Conservation (phyloP, 805 yeast species). For the Candida dajiaensis region DNA sequence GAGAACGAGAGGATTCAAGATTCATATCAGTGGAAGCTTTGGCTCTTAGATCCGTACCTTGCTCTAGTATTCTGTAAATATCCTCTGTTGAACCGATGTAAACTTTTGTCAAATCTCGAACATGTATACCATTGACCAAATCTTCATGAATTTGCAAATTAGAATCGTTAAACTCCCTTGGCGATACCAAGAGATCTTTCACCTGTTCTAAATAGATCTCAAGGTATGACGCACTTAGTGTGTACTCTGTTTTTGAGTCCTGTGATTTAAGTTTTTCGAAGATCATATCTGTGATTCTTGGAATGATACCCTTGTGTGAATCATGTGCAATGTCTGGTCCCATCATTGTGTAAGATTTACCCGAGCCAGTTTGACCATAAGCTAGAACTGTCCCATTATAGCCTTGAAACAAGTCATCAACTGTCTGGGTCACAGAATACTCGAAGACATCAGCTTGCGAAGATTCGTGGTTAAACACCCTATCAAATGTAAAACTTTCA, state of each 20-base stretch:
- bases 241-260: constrained; percentile 49
- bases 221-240: constrained; percentile 60
- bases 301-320: constrained; percentile 51
- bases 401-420: constrained; percentile 68
- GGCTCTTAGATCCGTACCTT: constrained; percentile 52
- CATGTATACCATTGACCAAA: constrained; percentile 58
- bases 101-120: constrained; percentile 60
- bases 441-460: constrained; percentile 56
- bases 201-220: constrained; percentile 80
- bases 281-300: constrained; percentile 61
- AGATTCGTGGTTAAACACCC: constrained; percentile 47
- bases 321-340: constrained; percentile 37
- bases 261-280: constrained; percentile 47
- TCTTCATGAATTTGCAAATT: constrained; percentile 54
- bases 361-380: constrained; percentile 82
- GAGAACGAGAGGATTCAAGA: constrained; percentile 70
- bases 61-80: constrained; percentile 47
- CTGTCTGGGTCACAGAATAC: constrained; percentile 52
- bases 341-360: constrained; percentile 76
- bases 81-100: constrained; percentile 56
- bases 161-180: constrained; percentile 22
- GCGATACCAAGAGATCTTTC: constrained; percentile 54
- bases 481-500: constrained; percentile 52
- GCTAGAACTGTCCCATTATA: constrained; percentile 73
- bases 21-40: constrained; percentile 65